Base-by-base conservation (phyloP, 306 rosid genomes). In the Leucaena leucocephala region DNA sequence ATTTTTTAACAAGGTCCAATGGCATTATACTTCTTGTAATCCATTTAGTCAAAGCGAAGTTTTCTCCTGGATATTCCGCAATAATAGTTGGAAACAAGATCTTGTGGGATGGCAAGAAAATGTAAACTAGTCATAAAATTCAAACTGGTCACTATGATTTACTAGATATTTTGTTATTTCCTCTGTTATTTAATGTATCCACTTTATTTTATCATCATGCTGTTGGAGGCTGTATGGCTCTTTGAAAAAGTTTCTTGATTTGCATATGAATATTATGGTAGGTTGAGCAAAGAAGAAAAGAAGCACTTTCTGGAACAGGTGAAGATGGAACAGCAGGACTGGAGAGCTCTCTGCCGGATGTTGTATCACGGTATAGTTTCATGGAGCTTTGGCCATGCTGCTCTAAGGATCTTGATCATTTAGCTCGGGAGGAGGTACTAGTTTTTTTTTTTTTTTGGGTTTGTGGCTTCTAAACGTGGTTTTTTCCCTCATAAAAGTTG, bases 311-410 rank as follows among this genome's bases (percentile, higher is more conserved):
- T 83, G 87, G 88, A 84, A 75, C 86, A 38, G 88, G 83, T 76
- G 97, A 92, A 81, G 97, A 95, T 72, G 92, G 85, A 82, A 74
- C 87, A 10, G 82, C 89, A 39, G 87, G 88, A 74, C 73, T 86
- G 19, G 96, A 84, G 82, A 77, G 94, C 83, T 88, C 98, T 62
- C 80, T 95, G 64, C 96, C 89, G 78, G 98, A 95, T 85, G 91
- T 95, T 83, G 94, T 90, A 50, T 91, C 97, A 45, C 92, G 98
- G 38, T 95, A 95, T 80, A 91, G 94, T 83, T 95, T 91, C 80
- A 92, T 88, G 98, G 98, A 92, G 78, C 90, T 92, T 64, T 91
- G 98, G 98, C 98, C 98, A 4, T 89, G 98, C 87, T 76, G 96
- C 50, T 82, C 95, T 10, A 88, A 84, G 78, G 97, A 91, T 74